These are phyloP conservation scores for Botrytis aclada DNA, from an alignment of 2,329 filamentous ascomycete species.

Conservation along the genomic window DNA sequence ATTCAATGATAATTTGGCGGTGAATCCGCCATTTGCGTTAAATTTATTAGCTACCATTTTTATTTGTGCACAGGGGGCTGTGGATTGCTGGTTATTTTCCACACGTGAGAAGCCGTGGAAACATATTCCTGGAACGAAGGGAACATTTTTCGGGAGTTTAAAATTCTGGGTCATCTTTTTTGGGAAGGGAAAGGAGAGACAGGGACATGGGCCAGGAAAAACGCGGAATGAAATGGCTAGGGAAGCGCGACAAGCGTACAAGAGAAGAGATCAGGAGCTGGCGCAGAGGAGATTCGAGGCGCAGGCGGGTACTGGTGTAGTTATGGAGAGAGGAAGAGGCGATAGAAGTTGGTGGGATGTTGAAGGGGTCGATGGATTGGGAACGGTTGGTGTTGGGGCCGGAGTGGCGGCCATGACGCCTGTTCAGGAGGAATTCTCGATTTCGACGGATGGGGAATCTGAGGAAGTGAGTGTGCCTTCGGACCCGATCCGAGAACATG, in stretches of 20 bases:
- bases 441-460: slow-evolving; percentile 9
- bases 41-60: slow-evolving; percentile 54
- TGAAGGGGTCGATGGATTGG: slow-evolving; percentile 23
- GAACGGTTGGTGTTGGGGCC: not conserved
- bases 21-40: slow-evolving; percentile 55
- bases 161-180: slow-evolving; percentile 34
- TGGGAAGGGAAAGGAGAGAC: slow-evolving; percentile 34
- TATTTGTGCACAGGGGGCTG: slow-evolving; percentile 62
- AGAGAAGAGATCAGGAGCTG: slow-evolving; percentile 48
- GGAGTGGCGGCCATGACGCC: slow-evolving; percentile 26
- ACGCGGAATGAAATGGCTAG: slow-evolving; percentile 52
- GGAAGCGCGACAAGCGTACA: slow-evolving; percentile 48
- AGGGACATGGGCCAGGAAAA: slow-evolving; percentile 41
- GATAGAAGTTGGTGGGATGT: slow-evolving; percentile 40
- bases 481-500: not conserved
- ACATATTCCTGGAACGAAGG: slow-evolving; percentile 47
- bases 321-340: slow-evolving; percentile 21
- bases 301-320: slow-evolving; percentile 20
- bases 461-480: not conserved
- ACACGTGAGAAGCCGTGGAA: slow-evolving; percentile 70
- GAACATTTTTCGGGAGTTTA: slow-evolving; percentile 38
- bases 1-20: slow-evolving; percentile 52
- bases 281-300: slow-evolving; percentile 38
- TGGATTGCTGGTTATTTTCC: slow-evolving; percentile 66
- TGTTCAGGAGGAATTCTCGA: slow-evolving; percentile 27